Percentiles rank a stretch among this genome's conserved stretches.
Conservation (phyloP, 805 yeast genomes). For the Candida germanica region DNA sequence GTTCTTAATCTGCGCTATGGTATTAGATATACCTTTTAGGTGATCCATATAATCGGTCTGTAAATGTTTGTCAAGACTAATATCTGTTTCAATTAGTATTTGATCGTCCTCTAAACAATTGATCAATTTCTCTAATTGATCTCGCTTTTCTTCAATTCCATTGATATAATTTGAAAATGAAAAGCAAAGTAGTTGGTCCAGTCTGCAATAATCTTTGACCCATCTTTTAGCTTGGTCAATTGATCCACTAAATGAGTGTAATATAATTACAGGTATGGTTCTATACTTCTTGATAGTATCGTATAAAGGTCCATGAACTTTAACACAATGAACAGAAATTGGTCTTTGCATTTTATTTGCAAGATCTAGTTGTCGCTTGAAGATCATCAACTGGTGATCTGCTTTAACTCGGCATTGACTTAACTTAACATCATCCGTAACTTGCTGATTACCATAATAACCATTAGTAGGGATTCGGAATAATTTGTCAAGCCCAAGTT, state of each 20-base stretch:
- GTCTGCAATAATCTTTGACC: conserved; percentile 30
- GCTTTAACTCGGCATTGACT: conserved; percentile 52
- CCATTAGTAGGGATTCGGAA: conserved; percentile 67
- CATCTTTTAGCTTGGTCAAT: conserved; percentile 58
- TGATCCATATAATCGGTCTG: conserved; percentile 19
- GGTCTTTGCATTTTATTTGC: conserved; percentile 51
- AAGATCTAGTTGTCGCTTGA: conserved; percentile 48
- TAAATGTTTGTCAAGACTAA: conserved; percentile 26
- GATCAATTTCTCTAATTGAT: conserved; percentile 18
- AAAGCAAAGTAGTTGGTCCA: conserved; percentile 36
- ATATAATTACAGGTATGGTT: conserved; percentile 44
- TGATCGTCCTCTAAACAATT: conserved; percentile 18
- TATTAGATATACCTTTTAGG: conserved; percentile 19
- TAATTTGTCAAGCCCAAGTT: conserved; percentile 82
- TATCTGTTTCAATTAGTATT: conserved; percentile 36
- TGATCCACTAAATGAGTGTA: conserved; percentile 89
- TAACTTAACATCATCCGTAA: conserved; percentile 19
- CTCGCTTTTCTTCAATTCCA: conserved; percentile 28
- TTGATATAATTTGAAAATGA: conserved; percentile 56
- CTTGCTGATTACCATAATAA: conserved; percentile 39
- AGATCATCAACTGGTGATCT: conserved; percentile 61
- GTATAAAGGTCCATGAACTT: conserved; percentile 62
- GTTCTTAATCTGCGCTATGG: conserved; percentile 12
- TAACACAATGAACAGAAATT: conserved; percentile 82
- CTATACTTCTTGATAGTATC: conserved; percentile 34